Conservation (phyloP, 805 yeast genomes). For the Maudiozyma bulderi region DNA sequence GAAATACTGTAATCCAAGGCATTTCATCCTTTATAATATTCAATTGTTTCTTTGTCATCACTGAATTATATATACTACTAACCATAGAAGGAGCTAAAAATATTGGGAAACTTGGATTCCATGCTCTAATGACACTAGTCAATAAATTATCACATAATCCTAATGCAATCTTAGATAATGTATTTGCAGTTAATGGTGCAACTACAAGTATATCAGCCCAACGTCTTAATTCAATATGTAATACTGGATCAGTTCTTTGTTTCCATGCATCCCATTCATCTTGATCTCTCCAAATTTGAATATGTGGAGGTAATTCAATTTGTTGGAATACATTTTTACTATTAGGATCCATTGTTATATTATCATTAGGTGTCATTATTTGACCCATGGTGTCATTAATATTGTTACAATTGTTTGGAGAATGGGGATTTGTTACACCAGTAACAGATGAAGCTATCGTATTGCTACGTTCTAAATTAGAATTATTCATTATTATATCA, state of each 20-base stretch:
- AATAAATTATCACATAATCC: slow-evolving; percentile 88
- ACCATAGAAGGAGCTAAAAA: slow-evolving; percentile 93
- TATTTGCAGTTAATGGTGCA: slow-evolving; percentile 92
- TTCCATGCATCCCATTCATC: slow-evolving; percentile 91
- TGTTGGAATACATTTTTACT: slow-evolving; percentile 34
- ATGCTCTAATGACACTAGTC: slow-evolving; percentile 86
- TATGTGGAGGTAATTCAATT: slow-evolving; percentile 51
- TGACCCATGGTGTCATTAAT: neutral
- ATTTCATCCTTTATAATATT: slow-evolving; percentile 71
- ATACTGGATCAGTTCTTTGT: slow-evolving; percentile 72
- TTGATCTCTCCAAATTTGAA: slow-evolving; percentile 81
- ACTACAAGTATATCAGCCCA: slow-evolving; percentile 93
- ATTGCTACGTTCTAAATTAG: neutral
- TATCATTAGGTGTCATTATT: neutral
- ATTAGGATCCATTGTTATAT: neutral
- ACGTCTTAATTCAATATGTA: slow-evolving; percentile 86
- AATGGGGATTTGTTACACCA: neutral
- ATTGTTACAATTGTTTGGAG: neutral
- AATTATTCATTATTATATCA: neutral
- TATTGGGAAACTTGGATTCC: slow-evolving; percentile 88
- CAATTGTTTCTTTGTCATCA: slow-evolving; percentile 77
- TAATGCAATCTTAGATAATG: slow-evolving; percentile 76
- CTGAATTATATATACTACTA: slow-evolving; percentile 79
- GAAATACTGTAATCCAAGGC: slow-evolving; percentile 86
- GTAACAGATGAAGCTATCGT: neutral